Conservation (phyloP, 129 eudicot genomes). For the Escallonia rubra region DNA sequence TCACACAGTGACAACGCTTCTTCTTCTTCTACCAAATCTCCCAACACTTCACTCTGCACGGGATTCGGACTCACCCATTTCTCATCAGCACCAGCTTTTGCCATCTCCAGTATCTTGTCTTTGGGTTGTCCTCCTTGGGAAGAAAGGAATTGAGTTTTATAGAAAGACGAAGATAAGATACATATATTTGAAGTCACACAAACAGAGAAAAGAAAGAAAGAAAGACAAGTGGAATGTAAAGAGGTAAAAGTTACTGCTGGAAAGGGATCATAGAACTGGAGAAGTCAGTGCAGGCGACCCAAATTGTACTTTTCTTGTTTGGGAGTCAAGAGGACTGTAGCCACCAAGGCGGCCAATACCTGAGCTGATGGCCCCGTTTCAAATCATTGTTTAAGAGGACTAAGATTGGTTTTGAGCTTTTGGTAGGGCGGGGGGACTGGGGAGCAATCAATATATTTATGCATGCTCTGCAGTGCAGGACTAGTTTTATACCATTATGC, state of each 20-base stretch:
- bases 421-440: too few species aligned
- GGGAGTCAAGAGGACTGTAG: conserved; percentile 10
- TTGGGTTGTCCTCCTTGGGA: not conserved
- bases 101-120: conserved; percentile 21
- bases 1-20: conserved; percentile 72
- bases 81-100: conserved; percentile 17
- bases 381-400: conserved; percentile 5
- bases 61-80: conserved; percentile 31
- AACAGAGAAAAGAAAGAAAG: conserved; percentile 1
- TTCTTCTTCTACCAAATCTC: conserved; percentile 49
- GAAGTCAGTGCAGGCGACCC: conserved; percentile 15
- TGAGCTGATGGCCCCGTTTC: conserved; percentile 1
- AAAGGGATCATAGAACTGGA: conserved; percentile 8
- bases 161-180: not conserved
- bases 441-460: too few species aligned
- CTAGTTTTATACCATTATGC: too few species aligned
- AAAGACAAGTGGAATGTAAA: conserved; percentile 8
- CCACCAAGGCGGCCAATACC: conserved; percentile 1
- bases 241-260: conserved; percentile 5
- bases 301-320: conserved; percentile 21
- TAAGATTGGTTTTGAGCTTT: not conserved
- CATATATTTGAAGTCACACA: conserved; percentile 22
- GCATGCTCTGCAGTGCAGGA: too few species aligned
- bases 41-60: conserved; percentile 13
- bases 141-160: not conserved